These are phyloP conservation scores for Thalassia testudinum DNA, from an alignment of 116 monocot species.

Conservation along the genomic window DNA sequence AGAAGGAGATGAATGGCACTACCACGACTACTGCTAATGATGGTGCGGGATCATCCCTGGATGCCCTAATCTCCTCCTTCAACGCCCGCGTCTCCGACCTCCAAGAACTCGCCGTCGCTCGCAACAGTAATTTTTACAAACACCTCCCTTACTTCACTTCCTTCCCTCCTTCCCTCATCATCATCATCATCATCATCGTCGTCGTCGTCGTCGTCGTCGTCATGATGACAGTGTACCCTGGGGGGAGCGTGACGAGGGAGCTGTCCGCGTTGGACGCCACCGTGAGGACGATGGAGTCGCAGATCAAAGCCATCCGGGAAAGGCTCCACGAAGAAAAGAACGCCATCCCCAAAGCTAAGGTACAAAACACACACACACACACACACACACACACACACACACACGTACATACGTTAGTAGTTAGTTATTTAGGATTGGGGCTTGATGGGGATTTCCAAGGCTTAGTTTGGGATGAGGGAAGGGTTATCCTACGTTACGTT, in stretches of 20 bases:
- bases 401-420: too few species aligned
- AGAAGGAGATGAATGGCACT: too few species aligned
- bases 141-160: background rate
- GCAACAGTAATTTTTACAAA: slow-evolving; percentile 43
- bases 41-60: slow-evolving; percentile 57
- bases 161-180: background rate
- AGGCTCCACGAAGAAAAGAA: slow-evolving; percentile 53
- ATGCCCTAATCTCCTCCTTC: slow-evolving; percentile 59
- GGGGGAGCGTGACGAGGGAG: slow-evolving; percentile 29
- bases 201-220: background rate
- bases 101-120: slow-evolving; percentile 73
- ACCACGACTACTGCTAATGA: too few species aligned
- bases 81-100: slow-evolving; percentile 53
- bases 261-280: slow-evolving; percentile 44
- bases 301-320: slow-evolving; percentile 52
- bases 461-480: too few species aligned
- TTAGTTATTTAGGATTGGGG: too few species aligned
- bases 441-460: too few species aligned
- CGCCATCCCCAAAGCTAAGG: slow-evolving; percentile 78
- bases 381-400: too few species aligned
- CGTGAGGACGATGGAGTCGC: slow-evolving; percentile 60
- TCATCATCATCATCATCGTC: background rate
- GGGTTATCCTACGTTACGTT: too few species aligned
- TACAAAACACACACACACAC: too few species aligned
- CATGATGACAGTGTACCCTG: slow-evolving; percentile 44